phyloP scores from a whole-genome alignment of 108 stramenopile species.

The Schizochytrium sp. region DNA sequence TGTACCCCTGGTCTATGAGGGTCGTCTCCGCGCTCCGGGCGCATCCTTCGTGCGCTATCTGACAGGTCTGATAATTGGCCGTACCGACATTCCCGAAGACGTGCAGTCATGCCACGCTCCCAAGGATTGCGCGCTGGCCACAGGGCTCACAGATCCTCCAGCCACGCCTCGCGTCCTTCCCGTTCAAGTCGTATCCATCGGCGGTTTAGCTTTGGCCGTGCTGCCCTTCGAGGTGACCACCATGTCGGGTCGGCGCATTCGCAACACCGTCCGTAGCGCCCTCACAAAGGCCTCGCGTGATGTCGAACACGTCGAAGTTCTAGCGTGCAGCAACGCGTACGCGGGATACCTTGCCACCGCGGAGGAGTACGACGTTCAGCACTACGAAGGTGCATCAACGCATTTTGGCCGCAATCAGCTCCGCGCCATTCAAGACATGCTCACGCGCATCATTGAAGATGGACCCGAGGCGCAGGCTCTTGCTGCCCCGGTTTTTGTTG shows the following conservation, averaged over 20 bases:
- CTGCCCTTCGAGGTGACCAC: slow-evolving; percentile 4
- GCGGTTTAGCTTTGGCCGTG: neutral
- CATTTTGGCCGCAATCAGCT: neutral
- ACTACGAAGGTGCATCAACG: neutral
- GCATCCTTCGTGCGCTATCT: neutral
- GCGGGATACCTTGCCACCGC: neutral
- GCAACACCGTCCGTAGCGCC: neutral
- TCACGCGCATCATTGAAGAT: neutral
- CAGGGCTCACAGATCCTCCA: neutral
- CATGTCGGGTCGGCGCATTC: neutral
- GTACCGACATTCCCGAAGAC: neutral
- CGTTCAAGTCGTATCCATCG: neutral
- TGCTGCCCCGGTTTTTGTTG: neutral
- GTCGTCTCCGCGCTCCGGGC: neutral
- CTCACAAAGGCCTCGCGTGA: neutral
- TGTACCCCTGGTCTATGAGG: neutral
- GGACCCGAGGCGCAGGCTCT: neutral
- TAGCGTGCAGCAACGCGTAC: neutral
- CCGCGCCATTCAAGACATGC: neutral
- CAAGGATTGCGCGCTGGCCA: neutral
- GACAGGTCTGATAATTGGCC: neutral
- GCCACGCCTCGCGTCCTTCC: neutral
- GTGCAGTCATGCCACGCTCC: neutral
- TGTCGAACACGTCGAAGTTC: neutral
- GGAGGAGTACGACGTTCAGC: neutral